These are phyloP conservation scores for Ophiostoma piceae DNA, from an alignment of 2,329 filamentous ascomycete species.

Conservation along the genomic window DNA sequence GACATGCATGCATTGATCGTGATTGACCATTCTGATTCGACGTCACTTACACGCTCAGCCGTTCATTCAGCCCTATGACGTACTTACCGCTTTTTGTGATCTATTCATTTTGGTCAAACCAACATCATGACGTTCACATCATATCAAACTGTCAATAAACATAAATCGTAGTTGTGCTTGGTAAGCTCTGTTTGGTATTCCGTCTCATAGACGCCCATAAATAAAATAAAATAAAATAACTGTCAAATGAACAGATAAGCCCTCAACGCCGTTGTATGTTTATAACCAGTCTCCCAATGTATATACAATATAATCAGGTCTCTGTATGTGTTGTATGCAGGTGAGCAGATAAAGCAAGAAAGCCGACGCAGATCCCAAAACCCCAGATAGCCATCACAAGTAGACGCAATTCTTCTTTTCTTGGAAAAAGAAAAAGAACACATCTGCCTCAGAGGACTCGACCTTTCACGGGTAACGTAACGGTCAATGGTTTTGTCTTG, in stretches of 20 bases:
- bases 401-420: not conserved
- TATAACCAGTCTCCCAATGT: conserved; percentile 17
- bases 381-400: not conserved
- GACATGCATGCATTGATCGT: not conserved
- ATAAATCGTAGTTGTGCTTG: too few species aligned
- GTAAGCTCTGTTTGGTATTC: not conserved
- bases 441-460: not conserved
- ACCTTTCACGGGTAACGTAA: conserved; percentile 12
- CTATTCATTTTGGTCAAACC: too few species aligned
- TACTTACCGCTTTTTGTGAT: not conserved
- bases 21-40: not conserved
- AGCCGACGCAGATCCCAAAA: not conserved
- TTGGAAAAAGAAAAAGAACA: not conserved
- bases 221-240: not conserved
- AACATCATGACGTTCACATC: too few species aligned
- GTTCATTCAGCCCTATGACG: not conserved
- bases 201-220: not conserved
- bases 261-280: conserved; percentile 17
- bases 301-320: conserved; percentile 11
- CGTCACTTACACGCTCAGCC: conserved; percentile 1
- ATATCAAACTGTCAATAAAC: too few species aligned
- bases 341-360: not conserved
- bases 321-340: not conserved
- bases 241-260: not conserved
- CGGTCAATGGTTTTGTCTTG: conserved; percentile 12